These are phyloP conservation scores for Monascus purpureus DNA, from an alignment of 495 filamentous ascomycete genomes.

Conservation along the genomic window DNA sequence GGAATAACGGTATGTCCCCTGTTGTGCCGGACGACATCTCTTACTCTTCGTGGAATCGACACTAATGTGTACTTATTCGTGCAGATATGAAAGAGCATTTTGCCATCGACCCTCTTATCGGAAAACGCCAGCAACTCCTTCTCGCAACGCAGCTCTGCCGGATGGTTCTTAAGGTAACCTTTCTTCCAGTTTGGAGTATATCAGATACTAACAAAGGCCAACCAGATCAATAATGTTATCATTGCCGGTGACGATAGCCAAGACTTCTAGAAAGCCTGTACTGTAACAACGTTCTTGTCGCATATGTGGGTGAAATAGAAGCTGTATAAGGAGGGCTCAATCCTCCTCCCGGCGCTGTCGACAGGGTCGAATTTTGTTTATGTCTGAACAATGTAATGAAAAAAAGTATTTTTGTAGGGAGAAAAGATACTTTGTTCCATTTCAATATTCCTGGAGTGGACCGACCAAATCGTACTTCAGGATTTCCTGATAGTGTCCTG, in stretches of 20 bases:
- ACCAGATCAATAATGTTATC: constrained; percentile 77
- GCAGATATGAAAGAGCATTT: constrained; percentile 91
- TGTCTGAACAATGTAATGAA: background rate
- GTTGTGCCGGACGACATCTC: background rate
- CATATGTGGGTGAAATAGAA: background rate
- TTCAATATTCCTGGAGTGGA: too few species aligned
- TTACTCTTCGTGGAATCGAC: background rate
- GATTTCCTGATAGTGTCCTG: too few species aligned
- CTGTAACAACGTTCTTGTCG: background rate
- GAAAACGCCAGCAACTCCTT: constrained; percentile 91
- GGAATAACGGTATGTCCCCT: constrained; percentile 56
- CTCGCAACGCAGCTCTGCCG: constrained; percentile 94
- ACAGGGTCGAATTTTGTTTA: background rate
- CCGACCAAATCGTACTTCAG: too few species aligned
- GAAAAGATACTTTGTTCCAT: too few species aligned
- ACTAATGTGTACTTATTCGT: constrained; percentile 4
- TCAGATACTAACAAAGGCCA: constrained; percentile 6
- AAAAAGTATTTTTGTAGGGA: too few species aligned
- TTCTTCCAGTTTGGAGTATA: background rate
- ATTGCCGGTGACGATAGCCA: constrained; percentile 83
- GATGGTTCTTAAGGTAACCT: constrained; percentile 89
- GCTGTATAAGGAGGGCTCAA: too few species aligned
- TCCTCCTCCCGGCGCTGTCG: too few species aligned
- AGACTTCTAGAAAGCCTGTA: constrained; percentile 55
- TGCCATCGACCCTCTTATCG: constrained; percentile 94